Percentiles rank a stretch among this genome's conserved stretches.
Evolutionary conservation across 176 grass and related monocot genomes (phyloP).

Genomic region (Rhynchospora breviuscula): DNA sequence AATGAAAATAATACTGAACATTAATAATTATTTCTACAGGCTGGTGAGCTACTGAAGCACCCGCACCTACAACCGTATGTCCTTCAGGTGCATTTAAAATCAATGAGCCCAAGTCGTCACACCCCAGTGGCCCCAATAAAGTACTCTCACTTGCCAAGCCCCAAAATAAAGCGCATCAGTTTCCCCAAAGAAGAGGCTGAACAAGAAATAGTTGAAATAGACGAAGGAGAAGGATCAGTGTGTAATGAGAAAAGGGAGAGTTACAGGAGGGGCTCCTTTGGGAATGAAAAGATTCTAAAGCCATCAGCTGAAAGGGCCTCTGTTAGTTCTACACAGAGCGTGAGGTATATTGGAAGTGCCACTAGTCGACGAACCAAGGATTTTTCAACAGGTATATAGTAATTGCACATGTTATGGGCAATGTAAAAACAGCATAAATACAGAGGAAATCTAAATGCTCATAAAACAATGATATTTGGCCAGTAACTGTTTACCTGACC

Average conservation of each 20-base stretch:
- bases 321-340: conserved; percentile 48
- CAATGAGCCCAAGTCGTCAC: conserved; percentile 40
- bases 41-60: conserved; percentile 78
- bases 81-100: conserved; percentile 92
- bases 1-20: background rate
- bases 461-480: background rate
- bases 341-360: conserved; percentile 46
- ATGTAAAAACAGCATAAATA: background rate
- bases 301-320: conserved; percentile 53
- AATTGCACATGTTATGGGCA: background rate
- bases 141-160: conserved; percentile 31
- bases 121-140: conserved; percentile 36
- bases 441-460: background rate
- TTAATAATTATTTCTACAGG: conserved; percentile 35
- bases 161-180: conserved; percentile 70
- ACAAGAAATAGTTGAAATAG: conserved; percentile 19
- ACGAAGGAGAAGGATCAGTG: conserved; percentile 34
- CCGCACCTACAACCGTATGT: conserved; percentile 83
- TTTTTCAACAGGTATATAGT: conserved; percentile 6
- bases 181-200: conserved; percentile 45
- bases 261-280: conserved; percentile 52
- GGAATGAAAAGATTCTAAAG: conserved; percentile 57
- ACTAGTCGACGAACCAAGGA: conserved; percentile 50
- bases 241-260: conserved; percentile 36
- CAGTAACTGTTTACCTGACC: background rate